Conservation (phyloP, 768 basidiomycete species). For the Pisolithus sp. region DNA sequence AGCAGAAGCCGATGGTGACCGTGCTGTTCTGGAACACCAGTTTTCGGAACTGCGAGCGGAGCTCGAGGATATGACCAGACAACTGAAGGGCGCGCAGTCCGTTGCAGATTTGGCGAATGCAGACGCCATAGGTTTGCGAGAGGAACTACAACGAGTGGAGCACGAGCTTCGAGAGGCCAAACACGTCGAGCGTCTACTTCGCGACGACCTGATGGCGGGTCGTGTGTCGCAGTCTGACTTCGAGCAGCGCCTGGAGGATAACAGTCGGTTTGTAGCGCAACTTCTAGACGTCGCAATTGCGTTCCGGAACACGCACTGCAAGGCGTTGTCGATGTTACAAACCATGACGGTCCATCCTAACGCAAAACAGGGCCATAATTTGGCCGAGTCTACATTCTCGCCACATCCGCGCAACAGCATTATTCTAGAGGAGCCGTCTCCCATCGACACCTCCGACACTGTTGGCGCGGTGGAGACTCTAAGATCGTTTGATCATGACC, state of each 20-base stretch:
- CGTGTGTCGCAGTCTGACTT: slow-evolving; percentile 60
- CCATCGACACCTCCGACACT: slow-evolving; percentile 74
- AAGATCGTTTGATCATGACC: slow-evolving; percentile 74
- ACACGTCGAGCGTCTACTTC: slow-evolving; percentile 62
- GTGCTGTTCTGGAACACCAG: slow-evolving; percentile 87
- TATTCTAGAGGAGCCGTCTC: slow-evolving; percentile 55
- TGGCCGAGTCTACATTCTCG: slow-evolving; percentile 47
- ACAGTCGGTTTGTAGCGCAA: slow-evolving; percentile 68
- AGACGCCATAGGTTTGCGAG: slow-evolving; percentile 61
- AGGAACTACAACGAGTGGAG: slow-evolving; percentile 70
- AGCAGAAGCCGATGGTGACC: slow-evolving; percentile 89
- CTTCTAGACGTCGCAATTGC: slow-evolving; percentile 74
- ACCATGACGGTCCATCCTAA: slow-evolving; percentile 48
- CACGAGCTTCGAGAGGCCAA: slow-evolving; percentile 64
- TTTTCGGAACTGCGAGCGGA: slow-evolving; percentile 65
- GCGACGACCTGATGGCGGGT: slow-evolving; percentile 67
- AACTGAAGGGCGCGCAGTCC: slow-evolving; percentile 56
- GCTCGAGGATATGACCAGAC: slow-evolving; percentile 53
- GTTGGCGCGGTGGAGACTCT: slow-evolving; percentile 62
- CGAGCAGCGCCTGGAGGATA: slow-evolving; percentile 61
- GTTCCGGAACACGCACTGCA: slow-evolving; percentile 72
- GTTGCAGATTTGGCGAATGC: slow-evolving; percentile 60
- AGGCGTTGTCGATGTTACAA: slow-evolving; percentile 59
- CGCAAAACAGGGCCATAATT: slow-evolving; percentile 32
- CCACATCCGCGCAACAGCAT: slow-evolving; percentile 45